phyloP scores from a whole-genome alignment of 768 basidiomycete species.

The Daedaleopsis nitida region DNA sequence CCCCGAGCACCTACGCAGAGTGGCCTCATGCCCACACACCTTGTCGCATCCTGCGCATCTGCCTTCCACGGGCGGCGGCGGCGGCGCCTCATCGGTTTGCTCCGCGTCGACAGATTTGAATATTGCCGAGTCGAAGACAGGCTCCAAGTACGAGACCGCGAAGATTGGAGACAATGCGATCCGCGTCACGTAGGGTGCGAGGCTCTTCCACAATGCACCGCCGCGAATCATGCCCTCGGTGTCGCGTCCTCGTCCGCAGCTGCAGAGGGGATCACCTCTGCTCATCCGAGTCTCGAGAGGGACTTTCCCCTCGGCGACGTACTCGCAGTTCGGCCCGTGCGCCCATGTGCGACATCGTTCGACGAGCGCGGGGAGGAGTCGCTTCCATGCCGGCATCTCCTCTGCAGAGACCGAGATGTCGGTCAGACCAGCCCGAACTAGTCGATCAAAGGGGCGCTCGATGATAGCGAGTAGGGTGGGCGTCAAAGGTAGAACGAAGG shows the following conservation, averaged over 20 bases:
- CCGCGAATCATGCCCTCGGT: constrained; percentile 37
- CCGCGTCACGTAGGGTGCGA: constrained; percentile 49
- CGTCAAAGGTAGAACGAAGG: too few relatives aligned
- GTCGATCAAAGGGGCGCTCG: too few relatives aligned
- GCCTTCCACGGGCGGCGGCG: too few relatives aligned
- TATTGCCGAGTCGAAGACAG: constrained; percentile 24
- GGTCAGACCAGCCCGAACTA: too few relatives aligned
- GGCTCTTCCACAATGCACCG: constrained; percentile 35
- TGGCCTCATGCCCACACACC: constrained; percentile 30
- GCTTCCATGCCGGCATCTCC: constrained; percentile 49
- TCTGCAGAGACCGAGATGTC: constrained; percentile 24
- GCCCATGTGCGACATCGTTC: constrained; percentile 51
- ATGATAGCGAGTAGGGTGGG: too few relatives aligned
- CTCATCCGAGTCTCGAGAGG: constrained; percentile 15
- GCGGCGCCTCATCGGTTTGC: too few relatives aligned
- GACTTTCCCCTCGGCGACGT: constrained; percentile 47
- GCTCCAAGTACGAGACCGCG: constrained; percentile 49
- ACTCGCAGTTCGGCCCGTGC: constrained; percentile 33
- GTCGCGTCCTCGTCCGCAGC: constrained; percentile 40
- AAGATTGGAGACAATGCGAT: constrained; percentile 56
- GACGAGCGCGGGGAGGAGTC: constrained; percentile 48
- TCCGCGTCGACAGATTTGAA: neutral
- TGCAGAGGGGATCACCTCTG: constrained; percentile 46
- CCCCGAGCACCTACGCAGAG: constrained; percentile 33
- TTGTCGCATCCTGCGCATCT: constrained; percentile 30